phyloP scores from a whole-genome alignment of 2,329 filamentous ascomycete species.

The Penicillium sp. region DNA sequence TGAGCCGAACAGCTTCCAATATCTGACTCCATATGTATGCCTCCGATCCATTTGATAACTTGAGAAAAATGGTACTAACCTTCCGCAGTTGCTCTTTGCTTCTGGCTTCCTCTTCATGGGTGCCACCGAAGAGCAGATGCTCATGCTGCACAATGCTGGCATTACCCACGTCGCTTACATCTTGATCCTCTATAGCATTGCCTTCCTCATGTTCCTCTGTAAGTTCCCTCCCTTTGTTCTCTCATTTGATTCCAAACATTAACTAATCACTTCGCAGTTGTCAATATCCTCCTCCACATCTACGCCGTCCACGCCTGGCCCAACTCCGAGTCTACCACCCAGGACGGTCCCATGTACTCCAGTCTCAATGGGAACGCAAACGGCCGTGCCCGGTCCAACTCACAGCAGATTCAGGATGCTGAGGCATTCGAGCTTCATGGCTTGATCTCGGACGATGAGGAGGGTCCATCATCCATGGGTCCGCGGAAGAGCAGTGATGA shows the following conservation, averaged over 20 bases:
- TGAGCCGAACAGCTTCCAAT: constrained; percentile 71
- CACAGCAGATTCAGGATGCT: constrained; percentile 67
- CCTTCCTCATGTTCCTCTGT: constrained; percentile 88
- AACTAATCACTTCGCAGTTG: constrained; percentile 50
- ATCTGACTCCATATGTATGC: constrained; percentile 68
- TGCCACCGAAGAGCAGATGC: constrained; percentile 95
- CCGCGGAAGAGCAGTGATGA: constrained; percentile 34
- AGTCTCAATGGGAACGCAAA: constrained; percentile 33
- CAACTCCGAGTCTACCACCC: constrained; percentile 30
- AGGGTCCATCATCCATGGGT: constrained; percentile 36
- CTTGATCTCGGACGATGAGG: constrained; percentile 84
- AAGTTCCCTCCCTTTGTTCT: constrained; percentile 32
- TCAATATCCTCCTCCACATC: constrained; percentile 78
- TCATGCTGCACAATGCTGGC: constrained; percentile 66
- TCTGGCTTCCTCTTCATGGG: constrained; percentile 97
- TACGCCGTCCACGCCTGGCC: constrained; percentile 67
- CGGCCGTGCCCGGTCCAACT: constrained; percentile 43
- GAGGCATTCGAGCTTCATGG: constrained; percentile 94
- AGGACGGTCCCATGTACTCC: constrained; percentile 19
- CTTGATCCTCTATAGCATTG: constrained; percentile 83
- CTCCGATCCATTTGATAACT: constrained; percentile 4
- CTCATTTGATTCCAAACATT: neutral
- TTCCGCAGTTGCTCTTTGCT: constrained; percentile 73
- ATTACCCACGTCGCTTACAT: constrained; percentile 92
- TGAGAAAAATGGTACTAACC: constrained; percentile 28